Evolutionary conservation across 2,329 filamentous ascomycete species (phyloP).

Genomic region (Sclerotiophoma versabilis): DNA sequence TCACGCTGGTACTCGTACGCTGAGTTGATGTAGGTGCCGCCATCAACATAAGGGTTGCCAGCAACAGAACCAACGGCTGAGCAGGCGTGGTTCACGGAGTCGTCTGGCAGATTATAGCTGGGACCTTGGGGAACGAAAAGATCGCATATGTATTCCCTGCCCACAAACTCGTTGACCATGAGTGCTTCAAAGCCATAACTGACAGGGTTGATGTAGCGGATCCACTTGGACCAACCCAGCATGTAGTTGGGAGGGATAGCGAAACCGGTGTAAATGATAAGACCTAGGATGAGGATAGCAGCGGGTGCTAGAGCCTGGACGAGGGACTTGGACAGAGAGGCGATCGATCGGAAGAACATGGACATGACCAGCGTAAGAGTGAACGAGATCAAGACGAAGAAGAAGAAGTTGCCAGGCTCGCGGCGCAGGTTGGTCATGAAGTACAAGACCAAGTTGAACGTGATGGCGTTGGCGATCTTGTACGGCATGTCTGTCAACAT

Average conservation of each 20-base stretch:
- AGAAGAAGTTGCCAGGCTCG: constrained; percentile 80
- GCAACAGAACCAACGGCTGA: constrained; percentile 52
- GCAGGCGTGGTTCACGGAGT: constrained; percentile 46
- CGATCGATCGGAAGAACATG: constrained; percentile 85
- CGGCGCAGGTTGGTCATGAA: constrained; percentile 85
- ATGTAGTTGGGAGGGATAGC: constrained; percentile 66
- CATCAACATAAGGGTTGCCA: constrained; percentile 48
- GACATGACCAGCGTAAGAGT: constrained; percentile 78
- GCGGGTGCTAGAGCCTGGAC: constrained; percentile 65
- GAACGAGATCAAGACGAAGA: constrained; percentile 81
- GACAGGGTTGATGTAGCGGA: constrained; percentile 81
- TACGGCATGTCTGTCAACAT: constrained; percentile 88
- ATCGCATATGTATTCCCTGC: constrained; percentile 64
- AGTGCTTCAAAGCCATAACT: constrained; percentile 81
- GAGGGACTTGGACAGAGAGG: constrained; percentile 73
- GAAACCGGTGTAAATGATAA: constrained; percentile 75
- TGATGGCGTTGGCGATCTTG: constrained; percentile 75
- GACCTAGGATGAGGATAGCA: constrained; percentile 66
- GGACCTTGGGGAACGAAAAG: constrained; percentile 53
- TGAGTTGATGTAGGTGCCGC: constrained; percentile 48
- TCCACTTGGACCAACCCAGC: constrained; percentile 82
- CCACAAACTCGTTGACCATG: constrained; percentile 82
- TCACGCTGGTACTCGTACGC: constrained; percentile 43
- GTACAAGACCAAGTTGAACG: constrained; percentile 83
- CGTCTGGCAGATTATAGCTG: constrained; percentile 47